phyloP scores from a whole-genome alignment of 768 basidiomycete species.

The Guyanaporus albipodus region DNA sequence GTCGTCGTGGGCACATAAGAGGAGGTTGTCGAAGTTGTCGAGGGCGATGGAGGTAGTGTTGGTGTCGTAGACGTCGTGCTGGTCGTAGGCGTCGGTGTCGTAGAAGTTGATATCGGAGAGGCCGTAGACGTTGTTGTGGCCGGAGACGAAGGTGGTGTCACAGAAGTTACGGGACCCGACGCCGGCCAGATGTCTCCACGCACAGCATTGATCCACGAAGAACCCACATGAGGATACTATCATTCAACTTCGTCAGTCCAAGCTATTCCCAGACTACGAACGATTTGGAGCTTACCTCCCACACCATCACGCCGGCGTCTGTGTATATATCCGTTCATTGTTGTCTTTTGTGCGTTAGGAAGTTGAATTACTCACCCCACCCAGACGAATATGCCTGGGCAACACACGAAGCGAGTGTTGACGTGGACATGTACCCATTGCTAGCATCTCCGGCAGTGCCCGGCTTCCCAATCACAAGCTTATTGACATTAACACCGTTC shows the following conservation, averaged over 20 bases:
- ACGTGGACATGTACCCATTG: constrained; percentile 54
- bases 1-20: not conserved
- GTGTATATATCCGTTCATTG: not conserved
- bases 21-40: not conserved
- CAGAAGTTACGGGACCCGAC: not conserved
- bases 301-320: not conserved
- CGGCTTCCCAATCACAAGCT: constrained; percentile 77
- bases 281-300: not conserved
- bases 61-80: not conserved
- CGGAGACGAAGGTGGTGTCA: not conserved
- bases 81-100: not conserved
- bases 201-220: constrained; percentile 37
- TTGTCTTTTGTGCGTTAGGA: not conserved
- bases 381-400: constrained; percentile 38
- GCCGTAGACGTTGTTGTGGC: not conserved
- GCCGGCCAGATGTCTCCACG: constrained; percentile 33
- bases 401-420: constrained; percentile 56
- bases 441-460: constrained; percentile 44
- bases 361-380: constrained; percentile 4
- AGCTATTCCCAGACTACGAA: not conserved
- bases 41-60: not conserved
- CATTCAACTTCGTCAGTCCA: not conserved
- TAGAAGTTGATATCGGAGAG: not conserved
- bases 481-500: constrained; percentile 20
- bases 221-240: constrained; percentile 25